Evolutionary conservation across 225 moss, liverwort and hornwort genomes (phyloP), one percentile per base, ranked within the genome.

Genomic region (Lunularia cruciata): DNA sequence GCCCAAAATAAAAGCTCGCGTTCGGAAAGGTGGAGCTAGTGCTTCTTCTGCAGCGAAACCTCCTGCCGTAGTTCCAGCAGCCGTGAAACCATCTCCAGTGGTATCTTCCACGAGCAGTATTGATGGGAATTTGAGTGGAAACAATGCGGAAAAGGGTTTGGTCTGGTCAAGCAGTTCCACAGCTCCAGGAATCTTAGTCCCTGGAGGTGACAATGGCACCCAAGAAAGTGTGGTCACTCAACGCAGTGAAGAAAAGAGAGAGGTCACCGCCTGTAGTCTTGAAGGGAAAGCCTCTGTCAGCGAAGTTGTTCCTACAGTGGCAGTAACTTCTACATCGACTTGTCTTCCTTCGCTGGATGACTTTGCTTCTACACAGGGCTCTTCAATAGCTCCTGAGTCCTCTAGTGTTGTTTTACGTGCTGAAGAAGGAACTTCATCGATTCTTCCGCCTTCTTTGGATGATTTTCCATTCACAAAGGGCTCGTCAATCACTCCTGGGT

Each of bases 1-100:
- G 65, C 81, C 81, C 19, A 81, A 81, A 65, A 73, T 81, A 15
- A 81, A 81, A 61, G 65, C 81, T 36, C 81, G 81, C 7, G 74
- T 55, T 0, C 73, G 77, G 56, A 77, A 73, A 74, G 81, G 64
- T 53, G 73, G 63, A 23, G 42, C 56, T 37, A 68, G 61, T 34
- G 62, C 18, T 35, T 1, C 58, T 15, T 23, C 49, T 38, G 38
- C 65, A 12, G 20, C 52, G n/a, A 73, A 69, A 43, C n/a, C 35
- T 22, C 26, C 60, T 43, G 35, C 68, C 12, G 49, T 55, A 22
- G 47, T 31, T 8, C 25, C 63, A 47, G 57, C 19, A 14, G 38
- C 65, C 19, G 16, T 42, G 11, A 73, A 69, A 35, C 25, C 55
- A 20, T 15, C 54, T 59, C 49, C 71, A 4, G 57, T 47, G 18